A percentile compares a stretch with the other conserved stretches of the same genome.
These are phyloP conservation scores for Uronychia setigera DNA, from an alignment of 73 alveolate species.

Conservation along the genomic window DNA sequence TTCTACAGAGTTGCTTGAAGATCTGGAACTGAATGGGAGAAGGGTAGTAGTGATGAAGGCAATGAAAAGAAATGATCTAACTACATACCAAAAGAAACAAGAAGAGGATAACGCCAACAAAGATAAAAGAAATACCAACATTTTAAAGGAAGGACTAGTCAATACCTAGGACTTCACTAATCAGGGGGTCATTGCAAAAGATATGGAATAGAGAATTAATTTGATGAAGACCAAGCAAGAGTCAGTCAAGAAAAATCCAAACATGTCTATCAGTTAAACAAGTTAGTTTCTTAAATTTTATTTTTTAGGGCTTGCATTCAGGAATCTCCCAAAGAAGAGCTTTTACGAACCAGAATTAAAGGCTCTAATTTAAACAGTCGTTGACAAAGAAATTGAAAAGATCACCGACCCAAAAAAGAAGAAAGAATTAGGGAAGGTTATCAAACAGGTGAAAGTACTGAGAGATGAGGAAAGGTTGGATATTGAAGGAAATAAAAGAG, in stretches of 20 bases:
- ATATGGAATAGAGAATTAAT: constrained; percentile 38
- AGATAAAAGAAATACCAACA: constrained; percentile 44
- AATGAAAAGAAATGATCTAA: constrained; percentile 14
- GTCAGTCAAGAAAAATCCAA: constrained; percentile 29
- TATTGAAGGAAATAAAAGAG: constrained; percentile 32
- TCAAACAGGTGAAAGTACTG: constrained; percentile 43
- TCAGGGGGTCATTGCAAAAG: constrained; percentile 37
- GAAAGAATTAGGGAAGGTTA: constrained; percentile 9
- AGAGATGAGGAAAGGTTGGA: constrained; percentile 43
- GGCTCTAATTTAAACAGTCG: constrained; percentile 19
- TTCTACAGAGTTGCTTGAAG: constrained; percentile 22
- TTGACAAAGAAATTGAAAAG: constrained; percentile 15
- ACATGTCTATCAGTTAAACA: constrained; percentile 16
- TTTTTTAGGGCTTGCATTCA: constrained; percentile 1
- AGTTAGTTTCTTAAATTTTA: background rate
- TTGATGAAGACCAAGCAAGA: constrained; percentile 21
- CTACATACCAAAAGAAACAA: constrained; percentile 4
- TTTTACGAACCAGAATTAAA: constrained; percentile 38
- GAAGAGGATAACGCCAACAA: constrained; percentile 15
- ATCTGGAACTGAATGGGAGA: constrained; percentile 51
- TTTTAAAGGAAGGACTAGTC: constrained; percentile 50
- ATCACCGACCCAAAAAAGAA: background rate
- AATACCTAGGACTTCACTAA: constrained; percentile 28
- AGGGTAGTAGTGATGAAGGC: constrained; percentile 53
- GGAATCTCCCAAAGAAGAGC: constrained; percentile 51